Evolutionary conservation across 495 filamentous ascomycete genomes (phyloP).

Genomic region (Amphirosellinia nigrospora): DNA sequence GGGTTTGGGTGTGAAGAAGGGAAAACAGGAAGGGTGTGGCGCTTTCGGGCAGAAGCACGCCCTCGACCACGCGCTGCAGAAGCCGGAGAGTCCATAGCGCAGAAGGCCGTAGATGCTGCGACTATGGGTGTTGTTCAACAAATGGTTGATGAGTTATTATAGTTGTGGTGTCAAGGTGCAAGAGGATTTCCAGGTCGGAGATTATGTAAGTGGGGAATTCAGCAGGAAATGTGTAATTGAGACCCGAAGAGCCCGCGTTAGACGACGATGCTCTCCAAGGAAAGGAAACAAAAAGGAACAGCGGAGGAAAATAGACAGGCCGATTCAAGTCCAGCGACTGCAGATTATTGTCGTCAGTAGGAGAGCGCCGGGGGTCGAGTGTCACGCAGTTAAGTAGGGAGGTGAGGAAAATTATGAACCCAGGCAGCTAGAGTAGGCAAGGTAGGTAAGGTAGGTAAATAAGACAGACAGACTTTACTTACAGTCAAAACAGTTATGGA

Average conservation of each 20-base stretch:
- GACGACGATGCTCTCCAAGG: constrained; percentile 1
- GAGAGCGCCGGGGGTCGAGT: neutral
- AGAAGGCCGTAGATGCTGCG: neutral
- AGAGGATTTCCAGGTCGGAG: constrained; percentile 36
- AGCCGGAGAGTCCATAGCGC: constrained; percentile 35
- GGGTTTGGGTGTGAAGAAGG: constrained; percentile 28
- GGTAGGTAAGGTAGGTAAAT: neutral
- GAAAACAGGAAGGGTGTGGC: constrained; percentile 22
- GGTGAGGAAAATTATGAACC: constrained; percentile 17
- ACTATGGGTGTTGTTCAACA: neutral
- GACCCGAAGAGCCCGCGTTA: constrained; percentile 15
- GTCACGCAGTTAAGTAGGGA: constrained; percentile 18
- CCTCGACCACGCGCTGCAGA: constrained; percentile 30
- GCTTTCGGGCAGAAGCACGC: constrained; percentile 30
- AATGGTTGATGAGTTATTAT: constrained; percentile 23
- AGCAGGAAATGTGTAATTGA: constrained; percentile 21
- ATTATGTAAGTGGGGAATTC: constrained; percentile 43
- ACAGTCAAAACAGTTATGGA: neutral
- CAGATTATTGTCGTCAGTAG: constrained; percentile 10
- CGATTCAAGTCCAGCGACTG: neutral
- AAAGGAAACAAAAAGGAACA: constrained; percentile 9
- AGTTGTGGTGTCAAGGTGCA: constrained; percentile 29
- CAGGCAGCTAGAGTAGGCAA: neutral
- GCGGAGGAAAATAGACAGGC: neutral
- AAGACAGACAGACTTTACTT: too few relatives aligned